Percentiles rank a stretch among this genome's conserved stretches.
Conservation (phyloP, 441 rosid species). For the Brassica balearica region DNA sequence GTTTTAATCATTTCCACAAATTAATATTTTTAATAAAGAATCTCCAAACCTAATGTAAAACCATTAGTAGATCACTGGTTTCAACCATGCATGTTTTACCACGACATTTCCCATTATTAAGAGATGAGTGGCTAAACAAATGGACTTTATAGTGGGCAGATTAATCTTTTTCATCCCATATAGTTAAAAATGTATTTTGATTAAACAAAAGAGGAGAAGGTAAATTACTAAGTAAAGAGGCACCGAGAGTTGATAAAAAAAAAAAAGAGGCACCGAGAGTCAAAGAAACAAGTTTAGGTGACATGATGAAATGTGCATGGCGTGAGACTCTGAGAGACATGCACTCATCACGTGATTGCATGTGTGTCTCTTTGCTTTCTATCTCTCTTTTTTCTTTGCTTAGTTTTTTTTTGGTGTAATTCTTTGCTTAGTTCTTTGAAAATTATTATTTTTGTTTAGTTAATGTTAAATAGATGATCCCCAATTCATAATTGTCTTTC, state of each 20-base stretch:
- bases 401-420: too few relatives aligned
- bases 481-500: conserved; percentile 3
- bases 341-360: conserved; percentile 58
- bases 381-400: neutral
- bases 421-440: too few relatives aligned
- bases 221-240: too few relatives aligned
- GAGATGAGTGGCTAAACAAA: neutral
- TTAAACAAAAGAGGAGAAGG: neutral
- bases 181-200: neutral
- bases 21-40: neutral
- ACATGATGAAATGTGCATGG: conserved; percentile 56
- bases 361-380: conserved; percentile 49
- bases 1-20: too few relatives aligned
- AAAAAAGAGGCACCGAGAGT: neutral
- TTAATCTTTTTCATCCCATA: neutral
- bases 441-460: too few relatives aligned
- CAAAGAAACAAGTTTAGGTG: conserved; percentile 27
- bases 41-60: neutral
- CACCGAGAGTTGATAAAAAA: too few relatives aligned
- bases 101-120: neutral
- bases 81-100: neutral
- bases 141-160: neutral
- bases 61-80: neutral
- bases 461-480: neutral
- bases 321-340: conserved; percentile 50